These are phyloP conservation scores for Hura crepitans DNA, from an alignment of 441 rosid species.

Conservation along the genomic window DNA sequence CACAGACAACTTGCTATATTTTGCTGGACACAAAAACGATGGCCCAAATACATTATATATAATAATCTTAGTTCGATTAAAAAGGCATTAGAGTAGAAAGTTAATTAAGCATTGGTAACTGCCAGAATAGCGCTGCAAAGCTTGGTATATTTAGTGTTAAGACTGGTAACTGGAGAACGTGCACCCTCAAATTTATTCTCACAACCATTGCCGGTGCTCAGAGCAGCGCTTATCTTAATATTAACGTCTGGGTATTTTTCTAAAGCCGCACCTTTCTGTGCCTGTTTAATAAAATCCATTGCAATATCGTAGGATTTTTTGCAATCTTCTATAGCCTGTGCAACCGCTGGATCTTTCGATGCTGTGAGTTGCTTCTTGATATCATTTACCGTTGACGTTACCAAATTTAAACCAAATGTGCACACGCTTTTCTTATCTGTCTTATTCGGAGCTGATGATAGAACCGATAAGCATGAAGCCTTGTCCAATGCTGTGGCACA, in stretches of 20 bases:
- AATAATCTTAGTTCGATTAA: too few relatives aligned
- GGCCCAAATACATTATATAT: too few relatives aligned
- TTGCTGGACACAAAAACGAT: too few relatives aligned
- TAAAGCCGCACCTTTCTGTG: neutral
- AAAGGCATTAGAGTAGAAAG: too few relatives aligned
- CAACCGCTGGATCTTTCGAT: too few relatives aligned
- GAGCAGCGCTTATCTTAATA: constrained; percentile 22
- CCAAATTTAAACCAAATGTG: neutral
- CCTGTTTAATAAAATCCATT: neutral
- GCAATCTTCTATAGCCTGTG: neutral
- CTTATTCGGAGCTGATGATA: neutral
- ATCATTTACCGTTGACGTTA: neutral
- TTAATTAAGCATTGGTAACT: constrained; percentile 2
- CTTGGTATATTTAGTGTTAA: constrained; percentile 18
- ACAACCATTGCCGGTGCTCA: constrained; percentile 22
- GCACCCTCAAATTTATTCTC: constrained; percentile 16
- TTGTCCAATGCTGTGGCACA: neutral
- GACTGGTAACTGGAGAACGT: neutral
- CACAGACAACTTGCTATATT: too few relatives aligned
- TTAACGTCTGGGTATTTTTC: constrained; percentile 10
- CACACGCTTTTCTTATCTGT: neutral
- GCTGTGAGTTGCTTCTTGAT: neutral
- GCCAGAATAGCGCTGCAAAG: constrained; percentile 14
- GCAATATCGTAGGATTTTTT: neutral
- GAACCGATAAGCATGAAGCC: neutral